Evolutionary conservation across 2,329 filamentous ascomycete species (phyloP).

Genomic region (Neonectria coccinea): DNA sequence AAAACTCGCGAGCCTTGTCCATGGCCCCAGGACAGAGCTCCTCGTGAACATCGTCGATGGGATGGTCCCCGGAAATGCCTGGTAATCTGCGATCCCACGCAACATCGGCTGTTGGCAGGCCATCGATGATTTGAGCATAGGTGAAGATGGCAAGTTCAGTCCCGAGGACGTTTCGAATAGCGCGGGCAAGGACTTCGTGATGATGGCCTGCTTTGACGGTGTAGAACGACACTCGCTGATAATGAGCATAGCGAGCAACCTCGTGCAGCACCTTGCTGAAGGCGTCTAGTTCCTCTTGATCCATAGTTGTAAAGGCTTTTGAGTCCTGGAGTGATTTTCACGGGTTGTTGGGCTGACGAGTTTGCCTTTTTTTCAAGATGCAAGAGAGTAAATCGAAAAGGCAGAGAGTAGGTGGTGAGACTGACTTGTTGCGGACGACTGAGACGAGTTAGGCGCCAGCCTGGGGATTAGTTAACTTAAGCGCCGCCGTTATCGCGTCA

Average conservation of each 20-base stretch:
- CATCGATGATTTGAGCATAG: slow-evolving; percentile 36
- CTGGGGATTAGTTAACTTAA: too few relatives aligned
- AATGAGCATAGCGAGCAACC: slow-evolving; percentile 5
- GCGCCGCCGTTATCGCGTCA: too few relatives aligned
- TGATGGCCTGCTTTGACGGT: slow-evolving; percentile 1
- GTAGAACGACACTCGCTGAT: neutral
- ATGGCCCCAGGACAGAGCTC: slow-evolving; percentile 19
- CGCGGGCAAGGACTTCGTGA: neutral
- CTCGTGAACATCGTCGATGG: slow-evolving; percentile 29
- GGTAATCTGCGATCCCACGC: slow-evolving; percentile 26
- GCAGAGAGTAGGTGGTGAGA: too few relatives aligned
- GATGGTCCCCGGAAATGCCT: slow-evolving; percentile 29
- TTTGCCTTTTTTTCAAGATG: too few relatives aligned
- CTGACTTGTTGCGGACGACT: too few relatives aligned
- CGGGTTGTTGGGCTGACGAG: too few relatives aligned
- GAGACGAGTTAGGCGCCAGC: too few relatives aligned
- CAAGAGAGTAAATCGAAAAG: too few relatives aligned
- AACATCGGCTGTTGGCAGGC: slow-evolving; percentile 26
- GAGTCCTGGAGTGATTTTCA: too few relatives aligned
- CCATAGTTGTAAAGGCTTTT: neutral
- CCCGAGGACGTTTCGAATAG: slow-evolving; percentile 18
- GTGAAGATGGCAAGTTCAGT: slow-evolving; percentile 26
- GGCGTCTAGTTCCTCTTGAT: neutral
- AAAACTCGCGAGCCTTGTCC: neutral
- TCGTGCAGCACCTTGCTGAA: neutral